Percentiles rank a stretch among this genome's conserved stretches.
phyloP scores from a whole-genome alignment of 352 stramenopile genomes.

The Globisporangium irregulare region DNA sequence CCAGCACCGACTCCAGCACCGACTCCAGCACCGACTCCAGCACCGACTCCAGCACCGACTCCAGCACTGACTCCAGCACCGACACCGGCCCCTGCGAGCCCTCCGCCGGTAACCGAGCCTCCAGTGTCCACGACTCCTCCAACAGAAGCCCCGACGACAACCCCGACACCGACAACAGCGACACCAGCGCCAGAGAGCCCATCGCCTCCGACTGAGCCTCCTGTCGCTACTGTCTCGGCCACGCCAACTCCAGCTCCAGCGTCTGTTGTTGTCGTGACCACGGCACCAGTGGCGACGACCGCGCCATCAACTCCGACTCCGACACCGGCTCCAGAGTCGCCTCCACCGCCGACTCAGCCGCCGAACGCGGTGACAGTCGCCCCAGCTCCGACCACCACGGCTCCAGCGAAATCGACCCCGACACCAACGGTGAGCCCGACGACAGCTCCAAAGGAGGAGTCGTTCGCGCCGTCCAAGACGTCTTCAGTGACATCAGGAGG shows the following conservation, averaged over 20 bases:
- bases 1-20: too few relatives aligned
- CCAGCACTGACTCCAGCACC: background rate
- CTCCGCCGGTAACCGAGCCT: background rate
- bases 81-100: background rate
- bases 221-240: constrained; percentile 8
- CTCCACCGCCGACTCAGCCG: constrained; percentile 11
- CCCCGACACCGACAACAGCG: constrained; percentile 1
- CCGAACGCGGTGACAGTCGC: constrained; percentile 1
- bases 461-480: constrained; percentile 16
- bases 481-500: background rate
- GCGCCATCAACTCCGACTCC: constrained; percentile 3
- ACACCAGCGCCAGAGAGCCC: constrained; percentile 11
- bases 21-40: too few relatives aligned
- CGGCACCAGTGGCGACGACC: constrained; percentile 14
- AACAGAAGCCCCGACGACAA: constrained; percentile 2
- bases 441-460: constrained; percentile 15
- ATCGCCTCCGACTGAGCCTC: constrained; percentile 12
- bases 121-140: background rate
- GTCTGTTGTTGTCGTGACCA: constrained; percentile 6
- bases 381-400: constrained; percentile 6
- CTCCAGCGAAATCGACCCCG: constrained; percentile 7
- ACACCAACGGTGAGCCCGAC: constrained; percentile 11
- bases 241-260: constrained; percentile 12
- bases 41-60: too few relatives aligned
- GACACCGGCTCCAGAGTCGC: constrained; percentile 6